Conservation (phyloP, 192 early-diverging fungal genomes). For the Gonapodya prolifera region DNA sequence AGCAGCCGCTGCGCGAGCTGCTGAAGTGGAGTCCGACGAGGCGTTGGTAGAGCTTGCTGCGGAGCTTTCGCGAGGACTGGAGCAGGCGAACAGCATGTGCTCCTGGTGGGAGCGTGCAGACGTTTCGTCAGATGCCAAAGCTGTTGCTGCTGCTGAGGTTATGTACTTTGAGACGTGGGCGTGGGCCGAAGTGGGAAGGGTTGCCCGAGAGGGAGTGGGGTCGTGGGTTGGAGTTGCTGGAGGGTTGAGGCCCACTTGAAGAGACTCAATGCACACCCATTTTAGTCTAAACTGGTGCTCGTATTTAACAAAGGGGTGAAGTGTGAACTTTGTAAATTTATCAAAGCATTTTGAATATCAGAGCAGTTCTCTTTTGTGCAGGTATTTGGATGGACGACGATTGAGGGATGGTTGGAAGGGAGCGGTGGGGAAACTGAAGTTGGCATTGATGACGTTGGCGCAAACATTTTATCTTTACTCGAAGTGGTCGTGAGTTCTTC, state of each 20-base stretch:
- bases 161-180: neutral
- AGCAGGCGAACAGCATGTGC: neutral
- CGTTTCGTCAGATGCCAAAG: neutral
- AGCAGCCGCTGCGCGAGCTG: neutral
- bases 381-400: no score
- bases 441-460: no score
- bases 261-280: no score
- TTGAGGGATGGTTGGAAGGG: no score
- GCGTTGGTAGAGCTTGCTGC: neutral
- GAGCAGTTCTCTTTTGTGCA: no score
- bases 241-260: neutral
- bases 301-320: no score
- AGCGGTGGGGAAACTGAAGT: no score
- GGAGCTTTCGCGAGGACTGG: neutral
- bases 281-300: no score
- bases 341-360: no score
- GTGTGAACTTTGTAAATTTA: no score
- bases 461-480: no score
- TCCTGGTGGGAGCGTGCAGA: neutral
- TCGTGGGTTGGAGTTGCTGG: neutral
- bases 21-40: neutral
- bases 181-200: neutral
- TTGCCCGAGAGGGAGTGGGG: neutral
- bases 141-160: neutral
- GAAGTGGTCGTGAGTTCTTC: no score